phyloP scores from a whole-genome alignment of 768 basidiomycete species.

The Psilocybe cubensis region DNA sequence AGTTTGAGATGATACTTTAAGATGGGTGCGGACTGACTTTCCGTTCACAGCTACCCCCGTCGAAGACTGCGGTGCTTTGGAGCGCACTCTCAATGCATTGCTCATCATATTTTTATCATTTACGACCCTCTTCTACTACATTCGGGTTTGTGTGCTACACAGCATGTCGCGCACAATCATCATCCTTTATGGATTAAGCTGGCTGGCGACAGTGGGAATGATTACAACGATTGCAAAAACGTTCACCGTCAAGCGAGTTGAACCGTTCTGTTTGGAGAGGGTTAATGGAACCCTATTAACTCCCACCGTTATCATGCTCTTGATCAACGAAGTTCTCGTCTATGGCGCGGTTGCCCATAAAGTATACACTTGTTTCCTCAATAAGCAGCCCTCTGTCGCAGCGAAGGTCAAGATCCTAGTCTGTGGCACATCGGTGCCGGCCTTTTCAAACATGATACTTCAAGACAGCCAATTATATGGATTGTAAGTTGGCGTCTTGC shows the following conservation, averaged over 20 bases:
- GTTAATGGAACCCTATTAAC: slow-evolving; percentile 16
- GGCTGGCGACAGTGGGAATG: slow-evolving; percentile 26
- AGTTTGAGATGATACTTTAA: neutral
- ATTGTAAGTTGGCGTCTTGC: slow-evolving; percentile 3
- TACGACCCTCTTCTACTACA: slow-evolving; percentile 28
- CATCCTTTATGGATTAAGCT: slow-evolving; percentile 28
- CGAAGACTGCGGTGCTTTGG: slow-evolving; percentile 16
- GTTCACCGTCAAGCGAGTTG: slow-evolving; percentile 25
- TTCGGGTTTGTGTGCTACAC: slow-evolving; percentile 29
- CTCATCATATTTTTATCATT: slow-evolving; percentile 22
- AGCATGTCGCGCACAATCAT: slow-evolving; percentile 17
- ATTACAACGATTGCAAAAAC: slow-evolving; percentile 18
- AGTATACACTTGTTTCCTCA: slow-evolving; percentile 20
- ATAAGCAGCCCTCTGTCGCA: neutral
- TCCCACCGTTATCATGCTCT: slow-evolving; percentile 21
- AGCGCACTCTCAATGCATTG: slow-evolving; percentile 18
- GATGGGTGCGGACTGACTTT: neutral
- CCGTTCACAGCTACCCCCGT: slow-evolving; percentile 14
- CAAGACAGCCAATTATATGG: slow-evolving; percentile 33
- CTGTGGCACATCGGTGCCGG: slow-evolving; percentile 25
- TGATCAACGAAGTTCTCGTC: slow-evolving; percentile 32
- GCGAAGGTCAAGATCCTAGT: slow-evolving; percentile 8
- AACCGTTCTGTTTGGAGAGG: slow-evolving; percentile 26
- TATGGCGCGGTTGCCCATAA: slow-evolving; percentile 35
- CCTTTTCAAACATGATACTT: slow-evolving; percentile 23